Percentiles rank a stretch among this genome's conserved stretches.
Conservation (phyloP, 768 basidiomycete species). For the Pholiota conissans region DNA sequence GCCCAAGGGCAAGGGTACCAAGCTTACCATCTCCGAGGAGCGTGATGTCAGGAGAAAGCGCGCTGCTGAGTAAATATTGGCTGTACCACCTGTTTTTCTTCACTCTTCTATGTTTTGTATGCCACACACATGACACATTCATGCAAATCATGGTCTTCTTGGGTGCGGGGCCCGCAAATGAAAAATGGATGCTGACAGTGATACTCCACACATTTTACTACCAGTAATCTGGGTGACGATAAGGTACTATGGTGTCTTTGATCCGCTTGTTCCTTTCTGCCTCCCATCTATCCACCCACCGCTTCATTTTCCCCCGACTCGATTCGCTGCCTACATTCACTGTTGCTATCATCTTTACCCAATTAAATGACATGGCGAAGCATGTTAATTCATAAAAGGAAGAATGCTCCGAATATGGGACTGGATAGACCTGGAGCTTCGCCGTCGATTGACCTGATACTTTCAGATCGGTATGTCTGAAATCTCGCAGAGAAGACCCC, state of each 20-base stretch:
- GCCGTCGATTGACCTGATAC: slow-evolving; percentile 72
- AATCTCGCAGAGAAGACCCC: slow-evolving; percentile 62
- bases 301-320: slow-evolving; percentile 81
- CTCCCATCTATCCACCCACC: slow-evolving; percentile 91
- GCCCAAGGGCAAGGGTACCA: slow-evolving; percentile 96
- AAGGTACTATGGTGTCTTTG: slow-evolving; percentile 34
- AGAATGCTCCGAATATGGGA: slow-evolving; percentile 94
- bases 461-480: slow-evolving; percentile 67
- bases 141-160: slow-evolving; percentile 26
- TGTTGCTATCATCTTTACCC: slow-evolving; percentile 91
- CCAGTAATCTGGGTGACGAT: slow-evolving; percentile 51
- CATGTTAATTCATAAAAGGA: slow-evolving; percentile 95
- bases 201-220: slow-evolving; percentile 22
- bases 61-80: slow-evolving; percentile 50
- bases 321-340: slow-evolving; percentile 81
- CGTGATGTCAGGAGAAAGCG: slow-evolving; percentile 89
- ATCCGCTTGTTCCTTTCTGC: slow-evolving; percentile 66
- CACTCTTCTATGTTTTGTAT: slow-evolving; percentile 41
- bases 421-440: slow-evolving; percentile 72
- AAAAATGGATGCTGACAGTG: slow-evolving; percentile 1
- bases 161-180: slow-evolving; percentile 1
- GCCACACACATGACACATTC: slow-evolving; percentile 32
- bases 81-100: slow-evolving; percentile 33
- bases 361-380: slow-evolving; percentile 87
- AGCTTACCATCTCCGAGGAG: slow-evolving; percentile 97